A percentile compares a stretch with the other conserved stretches of the same genome.
Conservation (phyloP, 441 rosid genomes). For the Populus tomentosa region DNA sequence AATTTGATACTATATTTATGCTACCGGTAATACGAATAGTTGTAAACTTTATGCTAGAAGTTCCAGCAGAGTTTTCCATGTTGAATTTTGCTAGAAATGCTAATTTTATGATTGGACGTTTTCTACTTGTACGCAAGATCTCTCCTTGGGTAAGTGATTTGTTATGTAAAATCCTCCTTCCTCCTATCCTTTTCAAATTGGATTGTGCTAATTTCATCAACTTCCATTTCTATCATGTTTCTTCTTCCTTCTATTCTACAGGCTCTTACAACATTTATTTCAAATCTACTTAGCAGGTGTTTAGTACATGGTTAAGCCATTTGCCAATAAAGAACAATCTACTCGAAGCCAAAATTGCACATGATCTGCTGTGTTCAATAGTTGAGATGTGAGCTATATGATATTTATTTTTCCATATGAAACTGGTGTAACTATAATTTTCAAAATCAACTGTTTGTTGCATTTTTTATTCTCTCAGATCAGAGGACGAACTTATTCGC, state of each 20-base stretch:
- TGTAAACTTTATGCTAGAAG: background rate
- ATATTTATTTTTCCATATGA: background rate
- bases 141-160: background rate
- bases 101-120: background rate
- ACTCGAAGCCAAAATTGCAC: constrained; percentile 56
- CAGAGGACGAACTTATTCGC: constrained; percentile 40
- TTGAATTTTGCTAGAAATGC: background rate
- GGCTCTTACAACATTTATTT: background rate
- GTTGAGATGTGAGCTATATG: constrained; percentile 42
- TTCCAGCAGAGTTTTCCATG: background rate
- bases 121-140: background rate
- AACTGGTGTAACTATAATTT: background rate
- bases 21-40: background rate
- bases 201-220: no score
- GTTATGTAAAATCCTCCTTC: no score
- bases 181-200: no score
- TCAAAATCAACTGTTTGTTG: background rate
- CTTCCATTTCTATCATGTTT: no score
- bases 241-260: background rate
- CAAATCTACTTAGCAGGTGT: constrained; percentile 30
- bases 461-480: constrained; percentile 27
- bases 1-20: background rate
- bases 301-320: constrained; percentile 59
- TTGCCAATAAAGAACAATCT: constrained; percentile 59
- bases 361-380: constrained; percentile 63